phyloP scores from a whole-genome alignment of 305 asterid genomes.

The Solanum chacoense region DNA sequence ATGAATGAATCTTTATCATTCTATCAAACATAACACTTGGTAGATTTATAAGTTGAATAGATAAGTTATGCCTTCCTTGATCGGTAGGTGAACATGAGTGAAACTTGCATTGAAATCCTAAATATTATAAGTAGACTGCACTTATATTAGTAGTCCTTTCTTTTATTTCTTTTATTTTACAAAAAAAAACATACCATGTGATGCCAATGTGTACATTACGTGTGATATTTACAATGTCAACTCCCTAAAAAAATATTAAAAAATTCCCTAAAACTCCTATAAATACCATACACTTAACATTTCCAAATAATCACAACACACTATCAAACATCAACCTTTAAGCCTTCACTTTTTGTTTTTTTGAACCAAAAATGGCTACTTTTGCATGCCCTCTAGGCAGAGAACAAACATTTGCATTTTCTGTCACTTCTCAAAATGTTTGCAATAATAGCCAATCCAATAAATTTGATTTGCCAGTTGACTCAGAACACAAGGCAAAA shows the following conservation, averaged over 20 bases:
- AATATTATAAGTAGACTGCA: not conserved
- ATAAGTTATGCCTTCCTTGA: not conserved
- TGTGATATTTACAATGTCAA: not conserved
- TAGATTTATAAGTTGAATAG: not conserved
- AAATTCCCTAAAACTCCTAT: not conserved
- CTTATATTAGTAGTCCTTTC: not conserved
- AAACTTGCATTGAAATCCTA: not conserved
- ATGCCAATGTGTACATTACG: constrained; percentile 1
- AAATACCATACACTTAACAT: not conserved
- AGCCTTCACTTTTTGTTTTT: not conserved
- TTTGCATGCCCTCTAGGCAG: not conserved
- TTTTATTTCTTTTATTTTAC: not conserved
- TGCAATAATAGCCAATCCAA: not conserved
- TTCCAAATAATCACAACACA: not conserved
- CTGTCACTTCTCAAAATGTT: not conserved
- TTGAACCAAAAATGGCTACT: not conserved
- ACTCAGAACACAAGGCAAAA: constrained; percentile 9
- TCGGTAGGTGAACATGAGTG: not conserved
- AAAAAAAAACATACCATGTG: not conserved
- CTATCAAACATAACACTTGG: rapidly evolving
- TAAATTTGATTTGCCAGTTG: constrained; percentile 7
- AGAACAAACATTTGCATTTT: constrained; percentile 5
- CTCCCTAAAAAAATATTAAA: not conserved
- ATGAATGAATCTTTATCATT: not conserved
- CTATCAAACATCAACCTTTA: not conserved